Base-by-base conservation (phyloP, 441 rosid genomes). In the Daphne laureola region DNA sequence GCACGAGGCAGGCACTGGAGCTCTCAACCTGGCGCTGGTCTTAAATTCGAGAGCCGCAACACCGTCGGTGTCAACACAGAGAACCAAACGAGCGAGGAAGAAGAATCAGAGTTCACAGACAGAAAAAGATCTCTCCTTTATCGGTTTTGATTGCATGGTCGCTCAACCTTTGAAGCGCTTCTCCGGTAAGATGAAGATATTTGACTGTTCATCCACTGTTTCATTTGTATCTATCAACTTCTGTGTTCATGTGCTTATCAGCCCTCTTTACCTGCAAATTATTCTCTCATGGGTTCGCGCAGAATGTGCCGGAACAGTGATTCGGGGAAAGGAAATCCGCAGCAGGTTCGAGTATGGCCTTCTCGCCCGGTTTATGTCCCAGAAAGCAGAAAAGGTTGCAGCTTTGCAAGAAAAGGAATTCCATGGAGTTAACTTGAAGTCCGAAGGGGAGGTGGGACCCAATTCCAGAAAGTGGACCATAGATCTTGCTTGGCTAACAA, bases 401-500 rank as follows among this genome's bases (percentile, higher is more conserved):
- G 38, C 38, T 31, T 31, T 31, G 38, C 38, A 6, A 65, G 72
- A 66, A 15, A 64, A 70, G 46, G 59, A 66, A 54, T 65, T 49
- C 26, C 61, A 69, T 12, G 64, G 26, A 53, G 64, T 57, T 62
- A 66, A 78, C 57, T 51, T 54, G 14, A 79, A 55, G 61, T 53
- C 72, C 26, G 72, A 55, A 25, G 61, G 57, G 51, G 64, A 56
- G 11, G 38, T 31, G 9, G 38, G 38, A 31, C 38, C 38, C 38
- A 31, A 31, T 7, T 31, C 38, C 38, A 31, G 38, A 44, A 87
- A 80, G 55, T 81, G 95, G 96, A 87, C 55, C 9, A 43, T 84
- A 31, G 95, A 84, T 71, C 62, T 79, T 38, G 86, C 81, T 53
- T 92, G 98, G 95, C 87, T 92, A 56, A 65, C 84, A 0, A 89